Evolutionary conservation across 2,329 filamentous ascomycete species (phyloP), one percentile per base, ranked within the genome.

Genomic region (Diaporthe vexans): DNA sequence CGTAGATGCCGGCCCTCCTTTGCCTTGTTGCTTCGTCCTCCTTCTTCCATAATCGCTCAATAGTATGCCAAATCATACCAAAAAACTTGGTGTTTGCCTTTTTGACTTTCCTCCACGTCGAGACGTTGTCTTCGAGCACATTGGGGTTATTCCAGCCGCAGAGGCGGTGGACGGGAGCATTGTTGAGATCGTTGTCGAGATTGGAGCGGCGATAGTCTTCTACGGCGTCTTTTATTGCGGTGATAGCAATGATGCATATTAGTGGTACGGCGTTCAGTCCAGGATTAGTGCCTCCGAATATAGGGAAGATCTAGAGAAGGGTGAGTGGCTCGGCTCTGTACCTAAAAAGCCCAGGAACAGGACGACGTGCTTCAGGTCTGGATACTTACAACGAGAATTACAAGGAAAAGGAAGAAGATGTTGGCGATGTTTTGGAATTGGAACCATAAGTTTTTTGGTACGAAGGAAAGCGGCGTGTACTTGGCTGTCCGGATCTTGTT

Each of bases 351-450:
- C 63, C 9, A 65, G 8, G 21, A 29, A 54, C 48, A 72, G 43
- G 54, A 46, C 65, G 40, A n/a, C 2, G 54, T 70, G 59, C 74
- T 59, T 48, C 29, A 52, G 54, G 43, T 43, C 73, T 56, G 37
- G 46, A 67, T 29, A 73, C 95, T 88, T 92, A 98, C 97, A 80
- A 93, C 92, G 75, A 99, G 90, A 81, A 99, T 97, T 82, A 98
- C 95, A 79, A 96, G 90, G 85, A 98, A 98, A 79, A 98, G 88
- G 89, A 99, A 99, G 86, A 98, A 99, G 71, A 98, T 93, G 83
- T 99, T 99, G 81, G 97, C 97, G 80, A 99, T 93, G 81, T 98
- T 98, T 85, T 99, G 96, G 82, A 99, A 98, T 84, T 99, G 97
- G 77, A 97, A 94, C 91, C 93, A 99, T 81, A 99, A 82, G 84